phyloP scores from a whole-genome alignment of 2,329 filamentous ascomycete genomes.

The Paraconiothyrium sp. region DNA sequence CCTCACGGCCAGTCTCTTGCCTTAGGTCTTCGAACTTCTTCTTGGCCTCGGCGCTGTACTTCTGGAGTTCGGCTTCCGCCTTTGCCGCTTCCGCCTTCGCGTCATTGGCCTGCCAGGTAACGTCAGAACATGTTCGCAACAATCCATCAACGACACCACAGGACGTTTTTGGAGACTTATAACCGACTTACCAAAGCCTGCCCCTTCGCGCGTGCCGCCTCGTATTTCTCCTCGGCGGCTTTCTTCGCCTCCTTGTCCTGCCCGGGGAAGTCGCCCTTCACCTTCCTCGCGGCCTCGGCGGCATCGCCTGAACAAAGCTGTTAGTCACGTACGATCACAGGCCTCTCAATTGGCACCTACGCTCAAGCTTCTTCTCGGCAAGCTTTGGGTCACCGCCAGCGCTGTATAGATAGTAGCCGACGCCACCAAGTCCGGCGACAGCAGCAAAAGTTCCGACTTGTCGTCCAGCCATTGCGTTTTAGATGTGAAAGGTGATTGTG shows the following conservation, averaged over 20 bases:
- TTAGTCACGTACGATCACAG: slow-evolving; percentile 23
- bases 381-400: slow-evolving; percentile 82
- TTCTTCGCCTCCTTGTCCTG: slow-evolving; percentile 70
- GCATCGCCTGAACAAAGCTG: slow-evolving; percentile 72
- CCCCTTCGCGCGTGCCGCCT: slow-evolving; percentile 58
- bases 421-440: slow-evolving; percentile 64
- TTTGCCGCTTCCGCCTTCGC: slow-evolving; percentile 64
- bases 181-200: slow-evolving; percentile 39
- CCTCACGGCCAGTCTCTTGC: slow-evolving; percentile 67
- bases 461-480: slow-evolving; percentile 39
- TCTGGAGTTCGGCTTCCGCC: slow-evolving; percentile 68
- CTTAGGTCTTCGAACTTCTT: slow-evolving; percentile 69
- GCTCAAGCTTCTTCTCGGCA: slow-evolving; percentile 87
- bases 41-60: slow-evolving; percentile 65
- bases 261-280: slow-evolving; percentile 73
- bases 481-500: slow-evolving; percentile 18
- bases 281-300: slow-evolving; percentile 71
- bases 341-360: slow-evolving; percentile 61
- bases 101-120: slow-evolving; percentile 45
- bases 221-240: slow-evolving; percentile 63
- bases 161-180: not conserved
- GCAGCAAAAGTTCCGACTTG: slow-evolving; percentile 39
- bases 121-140: slow-evolving; percentile 25
- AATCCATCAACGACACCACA: not conserved
- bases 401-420: slow-evolving; percentile 88